phyloP scores from a whole-genome alignment of 2,329 filamentous ascomycete genomes.

The Colletotrichum paranaense region DNA sequence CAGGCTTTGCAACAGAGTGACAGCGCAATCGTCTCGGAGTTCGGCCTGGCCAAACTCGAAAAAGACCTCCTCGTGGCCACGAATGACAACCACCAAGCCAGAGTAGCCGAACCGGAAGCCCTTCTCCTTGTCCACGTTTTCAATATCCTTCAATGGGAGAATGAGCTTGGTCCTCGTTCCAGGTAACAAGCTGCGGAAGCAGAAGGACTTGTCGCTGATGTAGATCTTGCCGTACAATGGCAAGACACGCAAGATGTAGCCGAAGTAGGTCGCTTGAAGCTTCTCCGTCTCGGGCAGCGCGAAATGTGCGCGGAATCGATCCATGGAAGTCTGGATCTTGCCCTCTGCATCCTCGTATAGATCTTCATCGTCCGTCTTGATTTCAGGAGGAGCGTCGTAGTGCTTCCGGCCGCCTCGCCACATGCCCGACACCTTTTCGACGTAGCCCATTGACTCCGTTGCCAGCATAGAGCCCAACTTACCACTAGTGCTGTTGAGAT shows the following conservation, averaged over 20 bases:
- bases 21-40: slow-evolving; percentile 86
- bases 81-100: slow-evolving; percentile 91
- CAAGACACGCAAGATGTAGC: slow-evolving; percentile 88
- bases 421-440: slow-evolving; percentile 97
- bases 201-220: slow-evolving; percentile 87
- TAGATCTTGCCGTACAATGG: slow-evolving; percentile 98
- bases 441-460: slow-evolving; percentile 94
- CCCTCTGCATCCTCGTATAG: slow-evolving; percentile 69
- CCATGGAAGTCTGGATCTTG: slow-evolving; percentile 74
- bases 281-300: slow-evolving; percentile 86
- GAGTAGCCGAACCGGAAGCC: slow-evolving; percentile 93
- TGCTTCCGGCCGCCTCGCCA: slow-evolving; percentile 92
- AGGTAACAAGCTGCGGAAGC: slow-evolving; percentile 90
- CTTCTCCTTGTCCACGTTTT: slow-evolving; percentile 94
- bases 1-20: slow-evolving; percentile 81
- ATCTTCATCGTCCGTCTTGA: slow-evolving; percentile 65
- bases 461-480: slow-evolving; percentile 86
- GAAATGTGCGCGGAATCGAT: slow-evolving; percentile 91
- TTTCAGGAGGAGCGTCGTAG: slow-evolving; percentile 74
- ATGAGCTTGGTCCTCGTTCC: slow-evolving; percentile 94
- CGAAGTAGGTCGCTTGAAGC: slow-evolving; percentile 90
- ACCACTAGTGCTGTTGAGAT: slow-evolving; percentile 81
- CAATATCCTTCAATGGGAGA: slow-evolving; percentile 88
- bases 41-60: slow-evolving; percentile 89
- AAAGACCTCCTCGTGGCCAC: slow-evolving; percentile 94